Evolutionary conservation across 2,329 filamentous ascomycete species (phyloP), one percentile per base, ranked within the genome.

Genomic region (Mollisia scopiformis): DNA sequence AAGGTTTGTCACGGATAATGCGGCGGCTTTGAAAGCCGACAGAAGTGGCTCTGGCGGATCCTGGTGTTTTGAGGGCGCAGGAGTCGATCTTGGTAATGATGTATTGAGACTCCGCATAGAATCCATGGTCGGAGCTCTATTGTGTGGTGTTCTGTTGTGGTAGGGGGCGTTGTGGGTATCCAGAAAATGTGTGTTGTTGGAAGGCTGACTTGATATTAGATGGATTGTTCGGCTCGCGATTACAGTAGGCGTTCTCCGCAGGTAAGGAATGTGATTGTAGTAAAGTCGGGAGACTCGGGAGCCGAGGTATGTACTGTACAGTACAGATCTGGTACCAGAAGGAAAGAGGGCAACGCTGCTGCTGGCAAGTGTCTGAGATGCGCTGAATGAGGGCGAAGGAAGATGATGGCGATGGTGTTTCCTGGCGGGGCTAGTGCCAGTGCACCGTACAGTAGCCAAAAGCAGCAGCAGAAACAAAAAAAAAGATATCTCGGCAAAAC

Each of bases 1-100:
- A 14, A 99, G 87, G 72, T 96, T 97, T 51, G 95, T 98, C 58
- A 98, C 93, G 6, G 93, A 96, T 33, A 97, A 83, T 21, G 95
- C 95, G 33, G 95, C 95, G 16, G 90, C 88, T 76, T 93, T 95
- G 83, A 99, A 99, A 61, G 92, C 89, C 69, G 94, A 89, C 60
- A 97, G 86, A 51, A 97, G 86, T 72, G 87, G 83, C 72, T 88
- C 86, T 19, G 84, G 82, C 19, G 80, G 78, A 49, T 81, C 80
- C 41, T 67, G 69, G 54, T 75, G 74, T 61, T 75, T 81, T 14
- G 62, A 51, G 67, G 79, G 74, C 37, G 80, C 77, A 14, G 80
- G 80, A 62, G 76, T 76, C n/a, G 65, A 52, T 8, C 72, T 66
- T n/a, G 85, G 85, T 59, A 88, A 75, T 54, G 84, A 87, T 30